Percentiles rank a stretch among this genome's conserved stretches.
Evolutionary conservation across 2,329 filamentous ascomycete species (phyloP).

Genomic region (Fusarium pininemorale): DNA sequence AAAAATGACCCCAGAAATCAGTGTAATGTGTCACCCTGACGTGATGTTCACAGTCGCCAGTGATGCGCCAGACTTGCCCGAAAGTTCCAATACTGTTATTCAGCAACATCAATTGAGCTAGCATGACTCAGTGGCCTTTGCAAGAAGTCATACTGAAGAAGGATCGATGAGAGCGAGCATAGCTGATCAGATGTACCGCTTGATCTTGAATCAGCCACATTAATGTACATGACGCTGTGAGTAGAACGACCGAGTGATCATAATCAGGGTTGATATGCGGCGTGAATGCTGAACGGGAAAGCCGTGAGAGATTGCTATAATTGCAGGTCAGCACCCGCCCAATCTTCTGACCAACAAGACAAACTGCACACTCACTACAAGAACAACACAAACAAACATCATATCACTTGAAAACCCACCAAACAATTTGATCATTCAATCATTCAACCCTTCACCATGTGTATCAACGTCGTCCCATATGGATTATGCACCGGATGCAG

Average conservation of each 20-base stretch:
- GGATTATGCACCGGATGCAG: background rate
- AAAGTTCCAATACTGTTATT: background rate
- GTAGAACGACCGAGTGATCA: no score
- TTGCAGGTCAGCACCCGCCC: background rate
- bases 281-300: background rate
- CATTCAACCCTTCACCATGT: background rate
- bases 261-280: background rate
- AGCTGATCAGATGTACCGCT: background rate
- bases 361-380: background rate
- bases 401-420: background rate
- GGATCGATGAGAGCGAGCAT: background rate
- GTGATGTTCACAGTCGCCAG: background rate
- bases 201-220: background rate
- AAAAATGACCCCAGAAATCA: background rate
- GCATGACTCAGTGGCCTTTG: background rate
- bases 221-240: background rate
- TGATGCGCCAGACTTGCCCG: background rate
- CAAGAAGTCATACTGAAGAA: no score
- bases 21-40: background rate
- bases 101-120: background rate
- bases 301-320: background rate
- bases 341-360: background rate
- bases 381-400: background rate
- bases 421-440: background rate
- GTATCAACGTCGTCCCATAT: background rate